Percentiles rank a stretch among this genome's conserved stretches.
Conservation (phyloP, 169 alveolate species). For the Hepatocystis sp. region DNA sequence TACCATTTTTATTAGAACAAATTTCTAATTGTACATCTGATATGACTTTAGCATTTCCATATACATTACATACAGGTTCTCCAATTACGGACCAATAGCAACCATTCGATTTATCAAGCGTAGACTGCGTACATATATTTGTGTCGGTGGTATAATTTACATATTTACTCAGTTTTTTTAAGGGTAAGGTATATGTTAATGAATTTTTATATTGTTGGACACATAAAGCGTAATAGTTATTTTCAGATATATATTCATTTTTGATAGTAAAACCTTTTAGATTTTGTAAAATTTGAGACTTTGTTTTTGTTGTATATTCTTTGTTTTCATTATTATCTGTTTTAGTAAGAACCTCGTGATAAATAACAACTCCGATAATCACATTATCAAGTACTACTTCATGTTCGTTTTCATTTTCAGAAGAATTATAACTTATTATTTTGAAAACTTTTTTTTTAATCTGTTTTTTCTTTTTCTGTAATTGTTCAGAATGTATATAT, state of each 20-base stretch:
- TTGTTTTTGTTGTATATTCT: neutral
- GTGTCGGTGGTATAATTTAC: constrained; percentile 23
- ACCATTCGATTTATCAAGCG: neutral
- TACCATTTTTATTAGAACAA: constrained; percentile 27
- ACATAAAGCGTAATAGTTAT: constrained; percentile 51
- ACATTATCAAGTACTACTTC: constrained; percentile 45
- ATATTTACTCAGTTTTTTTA: constrained; percentile 40
- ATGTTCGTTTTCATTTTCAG: constrained; percentile 35
- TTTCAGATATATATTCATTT: constrained; percentile 41
- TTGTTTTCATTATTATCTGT: too few species aligned
- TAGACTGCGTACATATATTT: constrained; percentile 26
- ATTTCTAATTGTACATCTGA: constrained; percentile 74
- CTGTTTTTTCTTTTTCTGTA: constrained; percentile 51
- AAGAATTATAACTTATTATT: constrained; percentile 24
- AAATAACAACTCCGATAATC: constrained; percentile 52
- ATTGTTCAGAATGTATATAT: constrained; percentile 70
- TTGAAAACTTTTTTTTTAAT: constrained; percentile 21
- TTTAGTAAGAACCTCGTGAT: too few species aligned
- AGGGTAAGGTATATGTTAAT: constrained; percentile 35
- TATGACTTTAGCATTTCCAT: constrained; percentile 70
- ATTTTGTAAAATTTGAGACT: constrained; percentile 25
- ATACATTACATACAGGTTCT: constrained; percentile 74
- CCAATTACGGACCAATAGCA: constrained; percentile 63
- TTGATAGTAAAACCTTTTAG: constrained; percentile 57
- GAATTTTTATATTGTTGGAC: constrained; percentile 47